Conservation (phyloP, 2,329 filamentous ascomycete genomes). For the Verticillium dahliae region DNA sequence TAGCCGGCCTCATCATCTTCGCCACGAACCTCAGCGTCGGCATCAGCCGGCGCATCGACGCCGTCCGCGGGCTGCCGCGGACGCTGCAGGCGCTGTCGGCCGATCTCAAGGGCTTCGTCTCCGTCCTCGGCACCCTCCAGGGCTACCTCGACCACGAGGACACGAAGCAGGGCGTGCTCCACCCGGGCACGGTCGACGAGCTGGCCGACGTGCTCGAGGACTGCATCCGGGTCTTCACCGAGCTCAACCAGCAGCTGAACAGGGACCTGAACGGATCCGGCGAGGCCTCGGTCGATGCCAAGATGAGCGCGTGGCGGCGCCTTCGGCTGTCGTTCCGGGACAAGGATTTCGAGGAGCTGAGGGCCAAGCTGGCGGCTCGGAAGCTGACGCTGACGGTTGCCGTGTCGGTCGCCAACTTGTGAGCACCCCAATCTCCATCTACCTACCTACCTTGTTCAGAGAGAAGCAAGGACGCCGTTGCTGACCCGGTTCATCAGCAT, state of each 20-base stretch:
- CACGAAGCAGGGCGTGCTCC: neutral
- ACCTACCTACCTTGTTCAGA: neutral
- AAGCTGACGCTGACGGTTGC: neutral
- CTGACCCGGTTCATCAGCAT: constrained; percentile 2
- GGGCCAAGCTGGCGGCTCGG: neutral
- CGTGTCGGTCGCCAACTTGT: constrained; percentile 4
- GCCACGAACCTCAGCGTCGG: neutral
- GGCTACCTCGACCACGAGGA: constrained; percentile 3
- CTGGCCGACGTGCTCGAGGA: constrained; percentile 1
- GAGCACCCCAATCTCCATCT: neutral
- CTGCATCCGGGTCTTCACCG: neutral
- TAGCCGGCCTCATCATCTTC: constrained; percentile 2
- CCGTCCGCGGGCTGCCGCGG: neutral
- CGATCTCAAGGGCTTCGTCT: constrained; percentile 1
- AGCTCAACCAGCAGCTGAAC: neutral
- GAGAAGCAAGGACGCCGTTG: neutral
- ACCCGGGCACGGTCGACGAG: neutral
- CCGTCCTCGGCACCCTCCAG: constrained; percentile 3
- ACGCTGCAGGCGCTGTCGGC: constrained; percentile 1
- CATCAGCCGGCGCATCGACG: constrained; percentile 3
- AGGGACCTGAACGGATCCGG: neutral
- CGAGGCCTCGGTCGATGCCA: neutral
- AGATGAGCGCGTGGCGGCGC: constrained; percentile 2
- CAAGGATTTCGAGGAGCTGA: constrained; percentile 1
- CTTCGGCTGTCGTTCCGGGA: neutral